Percentiles rank a stretch among this genome's conserved stretches.
Conservation (phyloP, 2,329 filamentous ascomycete genomes). For the Penicillium verrucosum region DNA sequence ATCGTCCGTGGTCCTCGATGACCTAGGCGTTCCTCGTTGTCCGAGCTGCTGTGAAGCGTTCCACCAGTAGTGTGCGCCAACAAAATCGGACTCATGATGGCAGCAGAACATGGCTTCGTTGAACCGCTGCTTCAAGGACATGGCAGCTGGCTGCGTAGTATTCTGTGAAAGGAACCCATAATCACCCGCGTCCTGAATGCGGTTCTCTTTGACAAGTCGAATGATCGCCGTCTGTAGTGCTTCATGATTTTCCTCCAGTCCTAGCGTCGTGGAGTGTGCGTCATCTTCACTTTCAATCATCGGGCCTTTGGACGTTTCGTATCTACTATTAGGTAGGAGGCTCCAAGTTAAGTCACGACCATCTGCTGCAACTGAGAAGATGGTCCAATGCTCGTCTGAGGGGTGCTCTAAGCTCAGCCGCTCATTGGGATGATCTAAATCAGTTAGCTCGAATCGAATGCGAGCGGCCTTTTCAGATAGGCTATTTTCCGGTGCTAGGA, state of each 20-base stretch:
- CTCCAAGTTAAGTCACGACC: constrained; percentile 69
- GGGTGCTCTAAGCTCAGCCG: constrained; percentile 67
- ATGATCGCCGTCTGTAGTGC: constrained; percentile 76
- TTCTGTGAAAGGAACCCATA: constrained; percentile 9
- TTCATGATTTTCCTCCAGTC: constrained; percentile 75
- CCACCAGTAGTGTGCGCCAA: constrained; percentile 81
- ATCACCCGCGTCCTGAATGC: constrained; percentile 62
- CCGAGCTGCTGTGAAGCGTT: constrained; percentile 73
- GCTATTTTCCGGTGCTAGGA: constrained; percentile 24
- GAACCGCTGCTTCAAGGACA: constrained; percentile 38
- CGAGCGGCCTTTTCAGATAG: constrained; percentile 36
- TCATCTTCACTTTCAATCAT: constrained; percentile 54
- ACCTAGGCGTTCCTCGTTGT: constrained; percentile 56
- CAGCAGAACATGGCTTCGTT: constrained; percentile 74
- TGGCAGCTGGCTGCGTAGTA: constrained; percentile 3
- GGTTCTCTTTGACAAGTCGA: constrained; percentile 77
- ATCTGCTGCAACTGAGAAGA: constrained; percentile 73
- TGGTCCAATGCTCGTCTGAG: constrained; percentile 77
- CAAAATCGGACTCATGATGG: constrained; percentile 74
- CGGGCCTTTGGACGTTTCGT: constrained; percentile 59
- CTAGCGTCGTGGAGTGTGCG: constrained; percentile 40
- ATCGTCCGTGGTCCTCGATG: constrained; percentile 54
- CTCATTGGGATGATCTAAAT: constrained; percentile 36
- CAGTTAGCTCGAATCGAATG: constrained; percentile 42
- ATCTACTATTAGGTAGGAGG: constrained; percentile 48